Evolutionary conservation across 1,284 basidiomycete genomes (phyloP).

Genomic region (Marasmius sp.): DNA sequence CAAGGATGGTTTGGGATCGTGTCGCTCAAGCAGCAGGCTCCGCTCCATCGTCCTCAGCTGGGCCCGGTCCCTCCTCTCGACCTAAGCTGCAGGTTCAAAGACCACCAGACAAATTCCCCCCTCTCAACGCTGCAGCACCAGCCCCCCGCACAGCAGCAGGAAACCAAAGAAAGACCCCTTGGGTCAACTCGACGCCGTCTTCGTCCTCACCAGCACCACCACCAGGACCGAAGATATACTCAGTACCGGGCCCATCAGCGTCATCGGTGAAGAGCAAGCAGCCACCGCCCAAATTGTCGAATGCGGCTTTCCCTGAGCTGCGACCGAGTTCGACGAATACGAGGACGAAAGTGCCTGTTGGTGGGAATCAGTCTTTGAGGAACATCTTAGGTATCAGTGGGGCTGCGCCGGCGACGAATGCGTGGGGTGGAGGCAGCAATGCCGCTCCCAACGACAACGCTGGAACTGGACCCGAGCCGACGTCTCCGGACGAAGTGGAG

Average conservation of each 20-base stretch:
- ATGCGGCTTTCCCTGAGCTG: slow-evolving; percentile 70
- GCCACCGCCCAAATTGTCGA: slow-evolving; percentile 50
- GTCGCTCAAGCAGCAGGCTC: slow-evolving; percentile 83
- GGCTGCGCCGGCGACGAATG: slow-evolving; percentile 41
- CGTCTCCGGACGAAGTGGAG: not conserved
- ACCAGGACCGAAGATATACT: slow-evolving; percentile 16
- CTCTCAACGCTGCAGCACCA: slow-evolving; percentile 31
- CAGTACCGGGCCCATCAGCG: slow-evolving; percentile 16
- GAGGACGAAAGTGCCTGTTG: slow-evolving; percentile 51
- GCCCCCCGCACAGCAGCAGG: slow-evolving; percentile 26
- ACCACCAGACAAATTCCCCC: slow-evolving; percentile 45
- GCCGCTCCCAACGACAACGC: slow-evolving; percentile 10
- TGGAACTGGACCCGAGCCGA: slow-evolving; percentile 12
- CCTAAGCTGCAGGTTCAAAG: slow-evolving; percentile 21
- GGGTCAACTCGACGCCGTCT: slow-evolving; percentile 13
- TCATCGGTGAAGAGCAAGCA: slow-evolving; percentile 19
- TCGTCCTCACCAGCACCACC: slow-evolving; percentile 16
- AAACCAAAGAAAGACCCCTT: slow-evolving; percentile 26
- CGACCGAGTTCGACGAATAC: slow-evolving; percentile 40
- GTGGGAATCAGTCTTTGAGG: slow-evolving; percentile 68
- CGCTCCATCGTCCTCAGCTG: slow-evolving; percentile 37
- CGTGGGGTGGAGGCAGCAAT: slow-evolving; percentile 42
- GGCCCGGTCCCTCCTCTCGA: slow-evolving; percentile 13
- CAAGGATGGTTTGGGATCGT: slow-evolving; percentile 78
- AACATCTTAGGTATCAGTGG: slow-evolving; percentile 63